Conservation (phyloP, 371 early-diverging fungal species). For the Rhizopus delemar region DNA sequence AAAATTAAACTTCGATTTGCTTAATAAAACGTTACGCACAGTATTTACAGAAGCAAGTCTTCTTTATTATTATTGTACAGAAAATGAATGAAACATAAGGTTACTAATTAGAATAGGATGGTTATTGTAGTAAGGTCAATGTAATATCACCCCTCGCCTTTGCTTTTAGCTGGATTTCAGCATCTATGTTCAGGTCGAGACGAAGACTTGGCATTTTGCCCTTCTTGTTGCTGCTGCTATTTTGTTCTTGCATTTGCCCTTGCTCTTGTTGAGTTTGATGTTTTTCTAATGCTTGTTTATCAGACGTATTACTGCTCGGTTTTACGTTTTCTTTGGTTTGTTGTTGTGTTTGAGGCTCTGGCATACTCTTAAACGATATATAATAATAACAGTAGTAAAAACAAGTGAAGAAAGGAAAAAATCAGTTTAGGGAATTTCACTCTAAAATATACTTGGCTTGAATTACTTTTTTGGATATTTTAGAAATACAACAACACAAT, state of each 20-base stretch:
- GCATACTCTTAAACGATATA: no score
- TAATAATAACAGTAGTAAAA: no score
- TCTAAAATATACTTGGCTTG: not conserved
- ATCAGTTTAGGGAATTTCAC: no score
- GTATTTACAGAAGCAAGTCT: no score
- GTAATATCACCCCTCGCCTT: conserved; percentile 31
- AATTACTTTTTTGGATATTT: not conserved
- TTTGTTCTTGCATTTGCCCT: conserved; percentile 8
- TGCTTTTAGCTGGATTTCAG: conserved; percentile 26
- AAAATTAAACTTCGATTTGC: not conserved
- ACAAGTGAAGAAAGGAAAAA: no score
- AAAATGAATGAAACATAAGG: not conserved
- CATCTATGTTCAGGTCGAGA: conserved; percentile 29
- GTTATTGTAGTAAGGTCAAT: conserved; percentile 22
- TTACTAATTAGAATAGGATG: not conserved
- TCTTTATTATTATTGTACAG: not conserved
- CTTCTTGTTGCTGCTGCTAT: not conserved
- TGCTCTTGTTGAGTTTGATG: conserved; percentile 11
- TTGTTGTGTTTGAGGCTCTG: not conserved
- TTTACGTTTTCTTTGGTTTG: not conserved
- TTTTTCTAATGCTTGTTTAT: not conserved
- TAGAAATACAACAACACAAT: no score
- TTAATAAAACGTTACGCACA: no score
- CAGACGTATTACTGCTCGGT: not conserved
- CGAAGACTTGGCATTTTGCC: conserved; percentile 23